Evolutionary conservation across 768 basidiomycete species (phyloP), one percentile per base, ranked within the genome.

Genomic region (Phanerodontia chrysosporium): DNA sequence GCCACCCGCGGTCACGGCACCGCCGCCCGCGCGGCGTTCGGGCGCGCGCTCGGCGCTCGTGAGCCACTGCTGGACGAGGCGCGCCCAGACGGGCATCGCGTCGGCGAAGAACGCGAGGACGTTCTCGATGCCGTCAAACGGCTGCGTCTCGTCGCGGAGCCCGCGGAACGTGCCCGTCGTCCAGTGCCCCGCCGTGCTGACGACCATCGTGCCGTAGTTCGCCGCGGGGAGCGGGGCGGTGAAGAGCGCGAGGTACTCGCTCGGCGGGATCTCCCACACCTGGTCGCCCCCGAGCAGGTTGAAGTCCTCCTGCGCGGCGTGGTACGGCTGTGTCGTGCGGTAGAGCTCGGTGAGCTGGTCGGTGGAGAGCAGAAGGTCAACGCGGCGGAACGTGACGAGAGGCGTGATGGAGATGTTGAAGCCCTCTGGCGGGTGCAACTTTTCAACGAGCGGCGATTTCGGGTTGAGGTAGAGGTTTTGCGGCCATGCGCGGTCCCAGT

Each of bases 151-250:
- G 56, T 78, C 69, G 9, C 67, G 69, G 54, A 77, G 75, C 2
- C 75, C 80, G 7, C 69, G 67, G 66, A 88, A 79, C 0, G 77
- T 80, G 4, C 81, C 59, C 8, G 51, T 80, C 1, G 85, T 87
- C 87, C 87, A 89, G 67, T 88, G 87, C 0, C 86, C 86, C 3
- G 73, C 87, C 0, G 86, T 88, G 69, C 78, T 84, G 27, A 82
- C 79, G 58, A 89, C 65, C 69, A 89, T 73, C 10, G 85, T 87
- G 44, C 78, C 78, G 67, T 86, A 89, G 62, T 83, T 81, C 6
- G 68, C 77, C 21, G 75, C 63, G 3, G 84, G 84, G 0, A 77
- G 71, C 10, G 78, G 75, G 1, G 72, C 68, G 10, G 80, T 69
- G 70, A 88, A 81, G 18, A 77, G 63, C 28, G 74, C 69, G 64